A percentile compares a stretch with the other conserved stretches of the same genome.
Evolutionary conservation across 192 early-diverging fungal genomes (phyloP).

Genomic region (Podila epigama): DNA sequence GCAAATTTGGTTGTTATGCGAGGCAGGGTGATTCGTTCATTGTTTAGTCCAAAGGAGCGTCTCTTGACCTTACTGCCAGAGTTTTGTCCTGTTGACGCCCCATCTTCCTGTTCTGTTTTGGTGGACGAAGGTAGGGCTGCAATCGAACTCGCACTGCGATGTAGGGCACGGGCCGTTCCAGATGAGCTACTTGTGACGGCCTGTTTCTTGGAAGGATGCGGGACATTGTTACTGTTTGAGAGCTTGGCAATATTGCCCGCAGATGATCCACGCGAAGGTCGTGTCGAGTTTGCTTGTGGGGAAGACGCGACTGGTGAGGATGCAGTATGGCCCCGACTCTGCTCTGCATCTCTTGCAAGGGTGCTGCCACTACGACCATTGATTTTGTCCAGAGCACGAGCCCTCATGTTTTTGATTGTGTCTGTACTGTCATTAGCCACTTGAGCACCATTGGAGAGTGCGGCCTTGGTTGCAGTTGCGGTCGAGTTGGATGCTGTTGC

Average conservation of each 20-base stretch:
- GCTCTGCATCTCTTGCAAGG: no score
- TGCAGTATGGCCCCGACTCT: no score
- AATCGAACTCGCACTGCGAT: not conserved
- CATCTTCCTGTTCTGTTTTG: not conserved
- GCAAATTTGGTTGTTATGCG: slow-evolving; percentile 6
- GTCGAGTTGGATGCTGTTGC: not conserved
- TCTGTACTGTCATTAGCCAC: slow-evolving; percentile 41
- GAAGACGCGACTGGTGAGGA: not conserved
- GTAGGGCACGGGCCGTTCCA: not conserved
- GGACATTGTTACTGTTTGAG: not conserved
- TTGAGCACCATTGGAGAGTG: not conserved
- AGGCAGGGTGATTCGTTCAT: not conserved
- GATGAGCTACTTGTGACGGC: not conserved
- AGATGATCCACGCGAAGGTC: not conserved
- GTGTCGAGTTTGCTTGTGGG: not conserved
- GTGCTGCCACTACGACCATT: not conserved
- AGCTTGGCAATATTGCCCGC: not conserved
- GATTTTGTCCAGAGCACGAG: slow-evolving; percentile 25
- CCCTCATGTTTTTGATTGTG: slow-evolving; percentile 43
- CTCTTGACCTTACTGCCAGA: slow-evolving; percentile 17
- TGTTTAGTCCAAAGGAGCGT: slow-evolving; percentile 15
- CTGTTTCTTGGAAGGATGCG: not conserved
- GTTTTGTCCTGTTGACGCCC: not conserved
- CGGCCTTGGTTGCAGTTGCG: no score
- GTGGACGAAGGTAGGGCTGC: not conserved